A percentile compares a stretch with the other conserved stretches of the same genome.
Conservation (phyloP, 1,284 basidiomycete genomes). For the Gastroboletus turbinatus region DNA sequence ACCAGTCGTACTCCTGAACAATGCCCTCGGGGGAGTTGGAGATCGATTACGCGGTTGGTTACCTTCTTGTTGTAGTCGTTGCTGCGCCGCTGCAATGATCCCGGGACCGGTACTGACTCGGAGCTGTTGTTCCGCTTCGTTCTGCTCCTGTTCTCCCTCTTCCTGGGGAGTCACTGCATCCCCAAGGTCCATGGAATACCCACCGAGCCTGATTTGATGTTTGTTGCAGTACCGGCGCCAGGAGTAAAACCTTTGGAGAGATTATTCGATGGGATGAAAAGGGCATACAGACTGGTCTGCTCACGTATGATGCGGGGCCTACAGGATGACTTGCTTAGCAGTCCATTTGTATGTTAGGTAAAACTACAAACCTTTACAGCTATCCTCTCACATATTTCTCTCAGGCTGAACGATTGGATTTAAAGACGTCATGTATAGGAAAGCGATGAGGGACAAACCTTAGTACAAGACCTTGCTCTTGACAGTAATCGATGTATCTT, state of each 20-base stretch:
- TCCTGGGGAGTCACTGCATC: conserved; percentile 44
- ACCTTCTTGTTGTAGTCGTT: conserved; percentile 41
- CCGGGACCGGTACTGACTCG: conserved; percentile 41
- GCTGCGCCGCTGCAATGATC: conserved; percentile 46
- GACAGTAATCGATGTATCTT: conserved; percentile 82
- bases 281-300: conserved; percentile 17
- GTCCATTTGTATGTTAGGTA: background rate
- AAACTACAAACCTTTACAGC: conserved; percentile 62
- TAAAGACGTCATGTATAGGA: background rate
- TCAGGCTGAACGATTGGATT: conserved; percentile 44
- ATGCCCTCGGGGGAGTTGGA: conserved; percentile 72
- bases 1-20: conserved; percentile 79
- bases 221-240: conserved; percentile 87
- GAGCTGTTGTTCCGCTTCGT: conserved; percentile 37
- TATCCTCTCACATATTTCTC: conserved; percentile 81
- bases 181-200: conserved; percentile 71
- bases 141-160: conserved; percentile 40
- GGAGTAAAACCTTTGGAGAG: conserved; percentile 67
- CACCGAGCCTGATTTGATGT: conserved; percentile 79
- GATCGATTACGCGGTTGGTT: conserved; percentile 53
- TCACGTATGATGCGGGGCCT: conserved; percentile 84
- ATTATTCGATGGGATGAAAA: conserved; percentile 5
- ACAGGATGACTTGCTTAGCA: conserved; percentile 6
- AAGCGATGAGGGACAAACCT: conserved; percentile 44
- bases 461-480: conserved; percentile 75